Evolutionary conservation across 495 filamentous ascomycete genomes (phyloP).

Genomic region (Astrothelium macrocarpum): DNA sequence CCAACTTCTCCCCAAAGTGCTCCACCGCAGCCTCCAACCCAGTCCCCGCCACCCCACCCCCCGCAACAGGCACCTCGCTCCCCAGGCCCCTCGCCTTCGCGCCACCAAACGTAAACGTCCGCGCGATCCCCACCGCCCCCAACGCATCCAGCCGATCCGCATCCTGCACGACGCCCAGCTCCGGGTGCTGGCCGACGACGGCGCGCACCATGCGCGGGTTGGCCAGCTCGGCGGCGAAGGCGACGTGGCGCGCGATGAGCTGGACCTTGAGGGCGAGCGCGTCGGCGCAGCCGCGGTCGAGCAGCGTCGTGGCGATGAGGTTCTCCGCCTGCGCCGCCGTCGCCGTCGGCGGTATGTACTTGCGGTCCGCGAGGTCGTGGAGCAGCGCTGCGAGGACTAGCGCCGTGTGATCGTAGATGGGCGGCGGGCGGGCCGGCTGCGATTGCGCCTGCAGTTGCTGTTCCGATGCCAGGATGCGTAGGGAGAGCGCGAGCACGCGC

Average conservation of each 20-base stretch:
- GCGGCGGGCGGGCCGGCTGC: too few relatives aligned
- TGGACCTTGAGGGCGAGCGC: constrained; percentile 56
- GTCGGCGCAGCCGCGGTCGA: constrained; percentile 43
- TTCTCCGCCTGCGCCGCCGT: constrained; percentile 39
- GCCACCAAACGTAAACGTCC: constrained; percentile 68
- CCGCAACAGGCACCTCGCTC: neutral
- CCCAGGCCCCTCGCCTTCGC: constrained; percentile 48
- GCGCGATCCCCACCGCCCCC: constrained; percentile 71
- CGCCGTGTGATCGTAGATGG: constrained; percentile 41
- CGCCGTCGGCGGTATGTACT: constrained; percentile 51
- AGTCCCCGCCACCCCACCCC: constrained; percentile 19
- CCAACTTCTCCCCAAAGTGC: constrained; percentile 75
- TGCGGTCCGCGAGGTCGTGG: constrained; percentile 81
- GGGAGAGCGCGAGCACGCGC: constrained; percentile 66
- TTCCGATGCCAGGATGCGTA: constrained; percentile 45
- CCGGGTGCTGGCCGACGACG: constrained; percentile 51
- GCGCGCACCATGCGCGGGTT: constrained; percentile 35
- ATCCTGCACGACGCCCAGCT: constrained; percentile 80
- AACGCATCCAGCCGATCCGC: constrained; percentile 85
- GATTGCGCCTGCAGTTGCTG: too few relatives aligned
- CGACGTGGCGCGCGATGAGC: constrained; percentile 60
- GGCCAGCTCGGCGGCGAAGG: constrained; percentile 63
- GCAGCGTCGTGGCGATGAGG: constrained; percentile 48
- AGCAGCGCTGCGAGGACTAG: constrained; percentile 67
- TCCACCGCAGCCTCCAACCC: constrained; percentile 53